A percentile compares a stretch with the other conserved stretches of the same genome.
Evolutionary conservation across 2,329 filamentous ascomycete genomes (phyloP).

Genomic region (Fusarium devonianum): DNA sequence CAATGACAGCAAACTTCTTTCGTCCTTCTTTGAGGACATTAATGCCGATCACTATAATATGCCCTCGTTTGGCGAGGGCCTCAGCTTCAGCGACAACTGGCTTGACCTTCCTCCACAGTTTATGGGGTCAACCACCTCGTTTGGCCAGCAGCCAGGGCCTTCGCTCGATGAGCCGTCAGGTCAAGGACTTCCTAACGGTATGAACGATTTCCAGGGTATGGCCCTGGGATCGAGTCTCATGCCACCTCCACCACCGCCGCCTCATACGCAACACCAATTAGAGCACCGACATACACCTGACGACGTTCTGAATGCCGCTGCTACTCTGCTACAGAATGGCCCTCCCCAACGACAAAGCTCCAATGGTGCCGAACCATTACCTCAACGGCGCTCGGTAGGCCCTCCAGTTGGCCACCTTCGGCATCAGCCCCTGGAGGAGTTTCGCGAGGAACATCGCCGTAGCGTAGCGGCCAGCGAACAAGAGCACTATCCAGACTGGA

Average conservation of each 20-base stretch:
- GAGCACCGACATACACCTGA: conserved; percentile 50
- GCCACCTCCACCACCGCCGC: conserved; percentile 45
- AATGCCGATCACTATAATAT: conserved; percentile 58
- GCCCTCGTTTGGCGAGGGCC: conserved; percentile 58
- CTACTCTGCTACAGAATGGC: conserved; percentile 58
- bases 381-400: conserved; percentile 39
- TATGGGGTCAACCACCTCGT: conserved; percentile 70
- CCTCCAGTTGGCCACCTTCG: conserved; percentile 52
- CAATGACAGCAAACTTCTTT: conserved; percentile 65
- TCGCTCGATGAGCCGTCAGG: conserved; percentile 37
- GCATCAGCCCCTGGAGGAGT: conserved; percentile 54
- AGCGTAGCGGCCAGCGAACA: conserved; percentile 44
- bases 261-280: conserved; percentile 39
- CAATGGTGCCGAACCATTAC: conserved; percentile 38
- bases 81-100: conserved; percentile 61
- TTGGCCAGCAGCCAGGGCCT: conserved; percentile 59
- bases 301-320: conserved; percentile 65
- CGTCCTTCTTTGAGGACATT: conserved; percentile 64
- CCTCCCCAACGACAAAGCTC: conserved; percentile 36
- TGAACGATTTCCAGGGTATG: conserved; percentile 32
- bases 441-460: conserved; percentile 50
- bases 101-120: conserved; percentile 68
- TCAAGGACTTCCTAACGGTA: conserved; percentile 31
- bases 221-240: conserved; percentile 45
- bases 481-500: conserved; percentile 52